These are phyloP conservation scores for Oryza glumipatula DNA, from an alignment of 176 grass and related monocot genomes.

Conservation along the genomic window DNA sequence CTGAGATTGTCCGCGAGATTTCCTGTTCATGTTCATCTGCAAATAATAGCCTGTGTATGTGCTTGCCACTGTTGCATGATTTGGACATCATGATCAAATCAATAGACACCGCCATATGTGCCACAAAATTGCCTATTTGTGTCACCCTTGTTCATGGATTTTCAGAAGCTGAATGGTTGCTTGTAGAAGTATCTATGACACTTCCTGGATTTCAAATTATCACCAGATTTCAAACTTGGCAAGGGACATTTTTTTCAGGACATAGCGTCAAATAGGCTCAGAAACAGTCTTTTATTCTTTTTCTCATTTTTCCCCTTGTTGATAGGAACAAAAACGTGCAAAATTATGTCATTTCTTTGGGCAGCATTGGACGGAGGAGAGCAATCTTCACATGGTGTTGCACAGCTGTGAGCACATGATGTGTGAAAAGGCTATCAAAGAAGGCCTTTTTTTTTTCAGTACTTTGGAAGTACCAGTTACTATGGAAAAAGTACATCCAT, in stretches of 20 bases:
- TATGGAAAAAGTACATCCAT: slow-evolving; percentile 10
- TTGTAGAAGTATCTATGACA: background rate
- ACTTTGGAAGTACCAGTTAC: slow-evolving; percentile 16
- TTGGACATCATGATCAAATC: slow-evolving; percentile 23
- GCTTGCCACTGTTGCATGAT: slow-evolving; percentile 23
- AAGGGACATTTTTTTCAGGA: slow-evolving; percentile 25
- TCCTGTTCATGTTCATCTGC: slow-evolving; percentile 1
- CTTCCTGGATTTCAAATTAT: background rate
- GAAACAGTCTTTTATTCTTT: slow-evolving; percentile 7
- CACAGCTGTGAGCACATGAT: slow-evolving; percentile 28
- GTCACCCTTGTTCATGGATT: slow-evolving; percentile 15
- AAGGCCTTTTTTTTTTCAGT: slow-evolving; percentile 7
- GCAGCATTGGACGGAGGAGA: slow-evolving; percentile 50
- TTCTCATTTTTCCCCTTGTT: background rate
- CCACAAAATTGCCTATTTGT: background rate
- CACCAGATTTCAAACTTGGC: slow-evolving; percentile 7
- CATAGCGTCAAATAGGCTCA: slow-evolving; percentile 7
- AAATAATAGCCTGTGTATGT: slow-evolving; percentile 25
- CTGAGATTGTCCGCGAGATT: slow-evolving; percentile 13
- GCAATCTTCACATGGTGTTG: slow-evolving; percentile 34
- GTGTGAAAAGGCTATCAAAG: background rate
- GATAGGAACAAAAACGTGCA: slow-evolving; percentile 36
- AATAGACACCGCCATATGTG: background rate
- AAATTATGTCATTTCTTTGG: slow-evolving; percentile 37
- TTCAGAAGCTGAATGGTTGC: slow-evolving; percentile 11